These are phyloP conservation scores for Boletus albobrunnescens DNA, from an alignment of 1,284 basidiomycete genomes.

Conservation along the genomic window DNA sequence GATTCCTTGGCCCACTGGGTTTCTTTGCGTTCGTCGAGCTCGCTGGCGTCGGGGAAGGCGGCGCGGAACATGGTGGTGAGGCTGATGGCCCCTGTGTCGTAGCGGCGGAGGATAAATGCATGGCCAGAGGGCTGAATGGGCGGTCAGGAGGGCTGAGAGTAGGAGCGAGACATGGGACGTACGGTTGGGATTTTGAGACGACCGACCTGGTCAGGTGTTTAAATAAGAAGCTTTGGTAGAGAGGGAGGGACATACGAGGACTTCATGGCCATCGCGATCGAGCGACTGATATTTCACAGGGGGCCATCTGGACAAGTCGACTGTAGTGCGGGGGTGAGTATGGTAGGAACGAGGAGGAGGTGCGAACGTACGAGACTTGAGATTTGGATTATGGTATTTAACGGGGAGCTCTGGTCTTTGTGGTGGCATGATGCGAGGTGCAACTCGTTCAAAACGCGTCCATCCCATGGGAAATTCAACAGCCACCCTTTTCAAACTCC, in stretches of 20 bases:
- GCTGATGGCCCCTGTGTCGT: conserved; percentile 93
- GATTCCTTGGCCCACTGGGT: conserved; percentile 81
- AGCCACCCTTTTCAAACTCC: conserved; percentile 30
- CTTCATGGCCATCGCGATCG: conserved; percentile 76
- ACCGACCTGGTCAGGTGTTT: conserved; percentile 59
- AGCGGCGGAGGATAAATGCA: conserved; percentile 93
- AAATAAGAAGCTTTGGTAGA: background rate
- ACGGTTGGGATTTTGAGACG: conserved; percentile 93
- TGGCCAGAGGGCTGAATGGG: conserved; percentile 61
- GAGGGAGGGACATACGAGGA: conserved; percentile 54
- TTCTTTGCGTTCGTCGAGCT: conserved; percentile 79
- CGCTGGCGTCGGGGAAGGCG: conserved; percentile 84
- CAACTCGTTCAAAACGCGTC: conserved; percentile 35
- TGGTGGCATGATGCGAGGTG: conserved; percentile 18
- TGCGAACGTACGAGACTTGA: conserved; percentile 40
- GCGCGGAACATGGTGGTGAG: conserved; percentile 98
- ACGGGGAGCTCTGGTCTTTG: conserved; percentile 39
- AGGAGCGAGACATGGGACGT: conserved; percentile 27
- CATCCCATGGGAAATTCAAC: conserved; percentile 28
- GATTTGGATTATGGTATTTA: conserved; percentile 38
- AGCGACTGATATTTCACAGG: conserved; percentile 83
- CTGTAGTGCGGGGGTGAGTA: conserved; percentile 6
- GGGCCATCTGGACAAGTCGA: conserved; percentile 39
- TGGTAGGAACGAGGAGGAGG: too few relatives aligned
- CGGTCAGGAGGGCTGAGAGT: conserved; percentile 1